Percentiles rank a stretch among this genome's conserved stretches.
Evolutionary conservation across 305 asterid species (phyloP).

Genomic region (Galium porrigens): DNA sequence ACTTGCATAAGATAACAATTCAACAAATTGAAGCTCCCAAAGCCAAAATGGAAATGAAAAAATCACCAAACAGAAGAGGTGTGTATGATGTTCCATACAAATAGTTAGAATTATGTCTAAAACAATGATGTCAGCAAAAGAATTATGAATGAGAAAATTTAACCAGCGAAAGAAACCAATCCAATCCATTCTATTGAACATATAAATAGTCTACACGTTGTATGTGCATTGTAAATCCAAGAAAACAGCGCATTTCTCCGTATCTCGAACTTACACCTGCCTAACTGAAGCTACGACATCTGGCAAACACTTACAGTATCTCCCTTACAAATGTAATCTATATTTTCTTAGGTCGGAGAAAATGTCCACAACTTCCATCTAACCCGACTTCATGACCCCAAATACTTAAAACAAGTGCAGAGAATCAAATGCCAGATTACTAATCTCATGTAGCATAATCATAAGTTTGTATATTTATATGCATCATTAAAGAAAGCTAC

Average conservation of each 20-base stretch:
- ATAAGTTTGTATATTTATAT: not conserved
- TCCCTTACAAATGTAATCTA: not conserved
- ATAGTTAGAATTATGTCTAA: not conserved
- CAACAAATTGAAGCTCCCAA: not conserved
- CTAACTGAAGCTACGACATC: not conserved
- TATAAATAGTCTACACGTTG: not conserved
- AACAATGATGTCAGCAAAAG: not conserved
- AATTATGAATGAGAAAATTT: not conserved
- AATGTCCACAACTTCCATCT: not conserved
- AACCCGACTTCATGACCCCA: not conserved
- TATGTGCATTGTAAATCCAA: not conserved
- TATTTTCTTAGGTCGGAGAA: not conserved
- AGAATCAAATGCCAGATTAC: not conserved
- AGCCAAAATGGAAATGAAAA: not conserved
- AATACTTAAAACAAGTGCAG: not conserved
- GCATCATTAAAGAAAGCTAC: constrained; percentile 1
- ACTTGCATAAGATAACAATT: not conserved
- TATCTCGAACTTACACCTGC: not conserved
- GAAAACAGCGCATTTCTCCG: not conserved
- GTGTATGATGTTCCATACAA: not conserved
- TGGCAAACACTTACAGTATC: not conserved
- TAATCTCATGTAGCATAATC: not conserved
- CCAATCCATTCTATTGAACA: not conserved
- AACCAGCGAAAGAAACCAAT: not conserved
- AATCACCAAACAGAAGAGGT: not conserved